Evolutionary conservation across 306 rosid species (phyloP).

Genomic region (Malus fusca): DNA sequence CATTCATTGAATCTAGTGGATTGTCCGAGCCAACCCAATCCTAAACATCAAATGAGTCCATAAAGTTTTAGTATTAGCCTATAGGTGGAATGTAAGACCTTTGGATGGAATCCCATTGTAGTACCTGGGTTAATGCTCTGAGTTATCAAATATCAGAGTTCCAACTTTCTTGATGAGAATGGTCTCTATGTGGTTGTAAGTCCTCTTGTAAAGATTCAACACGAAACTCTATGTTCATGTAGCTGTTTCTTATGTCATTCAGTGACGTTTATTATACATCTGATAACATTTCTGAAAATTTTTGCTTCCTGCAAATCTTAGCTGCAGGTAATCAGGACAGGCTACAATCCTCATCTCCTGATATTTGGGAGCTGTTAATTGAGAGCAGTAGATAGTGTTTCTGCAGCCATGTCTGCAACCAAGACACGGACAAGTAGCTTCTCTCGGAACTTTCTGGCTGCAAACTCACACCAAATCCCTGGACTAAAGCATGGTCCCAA

Average conservation of each 20-base stretch:
- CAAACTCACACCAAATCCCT: slow-evolving; percentile 38
- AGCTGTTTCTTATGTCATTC: background rate
- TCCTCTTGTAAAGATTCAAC: background rate
- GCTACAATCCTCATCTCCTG: background rate
- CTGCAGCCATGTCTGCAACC: slow-evolving; percentile 43
- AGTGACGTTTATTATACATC: background rate
- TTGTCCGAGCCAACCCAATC: too few relatives aligned
- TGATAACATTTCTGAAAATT: background rate
- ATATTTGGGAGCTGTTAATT: background rate
- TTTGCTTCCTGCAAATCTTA: background rate
- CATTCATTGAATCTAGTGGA: too few relatives aligned
- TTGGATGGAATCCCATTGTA: too few relatives aligned
- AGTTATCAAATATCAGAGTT: background rate
- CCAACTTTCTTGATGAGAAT: background rate
- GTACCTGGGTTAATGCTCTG: background rate
- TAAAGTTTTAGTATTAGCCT: too few relatives aligned
- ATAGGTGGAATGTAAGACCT: too few relatives aligned
- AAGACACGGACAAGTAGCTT: slow-evolving; percentile 61
- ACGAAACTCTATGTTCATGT: background rate
- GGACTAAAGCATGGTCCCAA: slow-evolving; percentile 75
- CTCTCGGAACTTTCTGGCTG: slow-evolving; percentile 52
- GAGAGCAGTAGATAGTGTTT: slow-evolving; percentile 17
- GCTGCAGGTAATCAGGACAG: background rate
- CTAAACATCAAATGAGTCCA: too few relatives aligned
- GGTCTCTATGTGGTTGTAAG: background rate